Evolutionary conservation across 768 basidiomycete genomes (phyloP).

Genomic region (Guyanaporus albipodus): DNA sequence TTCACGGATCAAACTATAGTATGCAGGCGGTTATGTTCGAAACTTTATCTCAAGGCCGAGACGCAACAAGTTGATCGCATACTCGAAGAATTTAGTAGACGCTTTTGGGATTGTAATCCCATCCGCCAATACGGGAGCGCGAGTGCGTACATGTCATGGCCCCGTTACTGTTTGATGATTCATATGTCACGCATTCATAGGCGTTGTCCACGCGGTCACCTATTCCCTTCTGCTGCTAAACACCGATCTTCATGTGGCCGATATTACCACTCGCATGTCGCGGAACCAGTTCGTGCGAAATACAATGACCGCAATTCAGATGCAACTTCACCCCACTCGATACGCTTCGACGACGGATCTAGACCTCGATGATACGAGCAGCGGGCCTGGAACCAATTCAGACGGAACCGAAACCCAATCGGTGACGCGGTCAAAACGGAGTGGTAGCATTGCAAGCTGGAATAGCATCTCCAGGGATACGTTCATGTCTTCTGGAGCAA

Average conservation of each 20-base stretch:
- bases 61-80: slow-evolving; percentile 98
- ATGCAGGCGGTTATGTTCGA: slow-evolving; percentile 77
- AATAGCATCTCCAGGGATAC: slow-evolving; percentile 69
- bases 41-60: slow-evolving; percentile 91
- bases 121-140: slow-evolving; percentile 75
- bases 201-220: slow-evolving; percentile 90
- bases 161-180: neutral
- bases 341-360: slow-evolving; percentile 59
- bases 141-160: slow-evolving; percentile 46
- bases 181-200: slow-evolving; percentile 36
- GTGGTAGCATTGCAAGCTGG: slow-evolving; percentile 83
- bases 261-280: slow-evolving; percentile 86
- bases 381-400: slow-evolving; percentile 51
- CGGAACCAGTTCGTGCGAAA: slow-evolving; percentile 88
- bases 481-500: slow-evolving; percentile 38
- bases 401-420: slow-evolving; percentile 52
- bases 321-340: slow-evolving; percentile 59
- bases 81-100: slow-evolving; percentile 82
- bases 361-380: slow-evolving; percentile 62
- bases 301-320: slow-evolving; percentile 82
- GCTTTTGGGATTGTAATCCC: slow-evolving; percentile 92
- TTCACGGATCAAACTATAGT: neutral
- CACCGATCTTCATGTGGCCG: slow-evolving; percentile 96
- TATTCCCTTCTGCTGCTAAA: slow-evolving; percentile 93
- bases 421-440: slow-evolving; percentile 60